These are phyloP conservation scores for Globisporangium takayamanum DNA, from an alignment of 352 stramenopile species.

Conservation along the genomic window DNA sequence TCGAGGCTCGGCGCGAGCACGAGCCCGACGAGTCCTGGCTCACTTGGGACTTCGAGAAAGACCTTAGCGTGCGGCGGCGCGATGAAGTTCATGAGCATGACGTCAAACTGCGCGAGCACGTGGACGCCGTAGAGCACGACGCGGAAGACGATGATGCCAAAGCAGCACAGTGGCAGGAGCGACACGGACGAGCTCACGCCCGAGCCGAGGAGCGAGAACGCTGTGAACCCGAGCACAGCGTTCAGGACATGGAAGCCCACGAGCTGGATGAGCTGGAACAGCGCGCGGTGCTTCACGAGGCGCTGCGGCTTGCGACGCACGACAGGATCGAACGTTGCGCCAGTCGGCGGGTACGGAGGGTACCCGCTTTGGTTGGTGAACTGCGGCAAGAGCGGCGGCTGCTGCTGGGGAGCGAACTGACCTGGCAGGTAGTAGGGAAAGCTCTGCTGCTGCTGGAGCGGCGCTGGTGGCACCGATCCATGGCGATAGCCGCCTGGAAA, in stretches of 20 bases:
- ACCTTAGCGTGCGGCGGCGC: conserved; percentile 12
- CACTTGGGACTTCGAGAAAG: conserved; percentile 5
- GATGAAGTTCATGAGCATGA: conserved; percentile 60
- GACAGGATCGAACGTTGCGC: not conserved
- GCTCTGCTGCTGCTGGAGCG: not conserved
- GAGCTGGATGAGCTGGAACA: conserved; percentile 5
- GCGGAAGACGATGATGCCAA: conserved; percentile 61
- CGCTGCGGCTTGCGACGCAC: conserved; percentile 2
- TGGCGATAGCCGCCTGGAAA: not conserved
- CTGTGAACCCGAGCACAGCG: conserved; percentile 33
- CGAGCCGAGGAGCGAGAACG: conserved; percentile 47
- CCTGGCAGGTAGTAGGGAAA: not conserved
- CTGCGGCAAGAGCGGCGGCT: conserved; percentile 3
- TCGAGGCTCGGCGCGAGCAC: conserved; percentile 35
- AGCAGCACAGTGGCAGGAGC: conserved; percentile 56
- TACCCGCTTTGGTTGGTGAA: not conserved
- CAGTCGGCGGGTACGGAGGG: not conserved
- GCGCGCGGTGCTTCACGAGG: not conserved
- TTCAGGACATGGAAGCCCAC: conserved; percentile 56
- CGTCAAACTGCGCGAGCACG: conserved; percentile 42
- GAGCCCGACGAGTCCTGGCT: not conserved
- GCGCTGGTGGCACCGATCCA: not conserved
- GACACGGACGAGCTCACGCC: conserved; percentile 40
- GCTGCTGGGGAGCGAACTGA: conserved; percentile 1
- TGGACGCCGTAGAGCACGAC: conserved; percentile 48